phyloP scores from a whole-genome alignment of 768 basidiomycete species.

The Leucosporidium yakuticum region DNA sequence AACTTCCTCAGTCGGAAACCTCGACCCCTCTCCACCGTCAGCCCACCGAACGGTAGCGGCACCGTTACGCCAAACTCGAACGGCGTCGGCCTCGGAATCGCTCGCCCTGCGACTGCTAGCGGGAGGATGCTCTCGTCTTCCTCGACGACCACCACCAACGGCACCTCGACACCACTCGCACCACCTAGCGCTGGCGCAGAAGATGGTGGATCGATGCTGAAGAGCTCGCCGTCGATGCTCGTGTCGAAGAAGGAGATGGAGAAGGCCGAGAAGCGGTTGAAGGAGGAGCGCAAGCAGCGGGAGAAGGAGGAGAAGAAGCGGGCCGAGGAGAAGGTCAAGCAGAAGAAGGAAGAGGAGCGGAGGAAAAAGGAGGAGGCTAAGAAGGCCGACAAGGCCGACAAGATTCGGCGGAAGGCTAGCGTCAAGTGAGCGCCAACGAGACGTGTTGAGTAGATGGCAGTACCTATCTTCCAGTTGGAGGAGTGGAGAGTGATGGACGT shows the following conservation, averaged over 20 bases:
- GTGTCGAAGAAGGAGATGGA: slow-evolving; percentile 29
- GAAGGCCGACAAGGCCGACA: slow-evolving; percentile 17
- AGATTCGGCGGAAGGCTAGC: slow-evolving; percentile 20
- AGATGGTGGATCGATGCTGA: background rate
- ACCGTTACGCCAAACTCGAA: background rate
- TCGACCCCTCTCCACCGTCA: slow-evolving; percentile 5
- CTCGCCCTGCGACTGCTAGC: background rate
- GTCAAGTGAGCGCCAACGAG: background rate
- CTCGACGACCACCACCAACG: too few relatives aligned
- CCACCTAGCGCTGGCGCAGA: too few relatives aligned
- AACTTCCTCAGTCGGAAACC: slow-evolving; percentile 21
- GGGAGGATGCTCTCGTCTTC: background rate
- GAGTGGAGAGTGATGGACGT: too few relatives aligned
- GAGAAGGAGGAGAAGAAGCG: slow-evolving; percentile 22
- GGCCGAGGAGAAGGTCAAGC: slow-evolving; percentile 12
- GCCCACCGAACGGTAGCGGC: background rate
- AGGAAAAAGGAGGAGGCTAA: slow-evolving; percentile 23
- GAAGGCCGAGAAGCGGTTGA: slow-evolving; percentile 7
- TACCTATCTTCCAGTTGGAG: too few relatives aligned
- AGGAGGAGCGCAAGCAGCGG: slow-evolving; percentile 32
- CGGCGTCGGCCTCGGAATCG: background rate
- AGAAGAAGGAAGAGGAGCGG: slow-evolving; percentile 25
- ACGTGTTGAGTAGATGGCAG: background rate
- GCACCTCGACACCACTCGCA: too few relatives aligned
- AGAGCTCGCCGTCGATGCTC: background rate